phyloP scores from a whole-genome alignment of 129 eudicot genomes.

The Flaveria robusta region DNA sequence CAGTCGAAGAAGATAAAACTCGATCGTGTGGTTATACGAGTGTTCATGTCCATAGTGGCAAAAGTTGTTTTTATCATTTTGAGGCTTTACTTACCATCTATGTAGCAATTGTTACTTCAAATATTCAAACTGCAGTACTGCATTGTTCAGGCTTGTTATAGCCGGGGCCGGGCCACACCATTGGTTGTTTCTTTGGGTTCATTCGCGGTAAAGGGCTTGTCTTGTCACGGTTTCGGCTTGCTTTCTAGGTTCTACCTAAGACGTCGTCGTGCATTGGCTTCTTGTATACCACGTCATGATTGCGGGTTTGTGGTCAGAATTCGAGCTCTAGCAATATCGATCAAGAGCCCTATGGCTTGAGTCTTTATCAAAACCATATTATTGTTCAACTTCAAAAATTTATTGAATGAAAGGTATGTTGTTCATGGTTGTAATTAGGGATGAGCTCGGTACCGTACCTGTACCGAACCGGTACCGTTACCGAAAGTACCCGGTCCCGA shows the following conservation, averaged over 20 bases:
- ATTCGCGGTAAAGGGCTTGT: not conserved
- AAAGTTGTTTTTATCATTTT: conserved; percentile 1
- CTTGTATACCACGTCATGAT: no score
- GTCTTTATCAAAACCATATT: no score
- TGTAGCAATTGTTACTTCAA: not conserved
- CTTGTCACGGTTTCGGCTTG: not conserved
- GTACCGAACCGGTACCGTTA: no score
- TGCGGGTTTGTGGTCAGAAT: no score
- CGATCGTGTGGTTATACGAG: not conserved
- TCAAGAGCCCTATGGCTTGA: no score
- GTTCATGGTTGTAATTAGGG: no score
- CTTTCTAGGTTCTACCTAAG: not conserved
- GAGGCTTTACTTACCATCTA: not conserved
- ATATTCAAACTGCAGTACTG: not conserved
- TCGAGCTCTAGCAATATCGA: no score
- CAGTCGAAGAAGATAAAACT: not conserved
- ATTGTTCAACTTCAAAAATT: no score
- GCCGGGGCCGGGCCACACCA: not conserved
- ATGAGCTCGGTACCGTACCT: no score
- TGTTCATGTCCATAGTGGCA: not conserved
- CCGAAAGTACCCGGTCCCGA: no score
- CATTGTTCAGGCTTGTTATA: not conserved
- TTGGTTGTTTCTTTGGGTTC: not conserved
- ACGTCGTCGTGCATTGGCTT: not conserved
- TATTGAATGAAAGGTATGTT: no score